These are phyloP conservation scores for Populus nigra DNA, from an alignment of 345 rosid species.

Conservation along the genomic window DNA sequence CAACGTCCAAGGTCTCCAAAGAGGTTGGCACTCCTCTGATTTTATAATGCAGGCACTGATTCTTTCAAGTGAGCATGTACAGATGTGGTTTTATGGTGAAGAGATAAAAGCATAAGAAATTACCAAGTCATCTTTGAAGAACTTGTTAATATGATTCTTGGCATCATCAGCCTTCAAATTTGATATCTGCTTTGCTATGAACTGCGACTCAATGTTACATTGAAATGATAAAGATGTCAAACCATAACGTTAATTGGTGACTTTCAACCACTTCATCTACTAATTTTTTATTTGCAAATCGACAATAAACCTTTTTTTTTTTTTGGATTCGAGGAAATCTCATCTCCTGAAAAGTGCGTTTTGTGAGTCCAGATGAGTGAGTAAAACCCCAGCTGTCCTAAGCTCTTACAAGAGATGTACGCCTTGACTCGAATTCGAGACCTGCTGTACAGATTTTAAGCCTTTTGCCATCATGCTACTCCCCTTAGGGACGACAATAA, in stretches of 20 bases:
- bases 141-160: neutral
- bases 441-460: no score
- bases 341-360: no score
- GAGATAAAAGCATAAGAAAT: no score
- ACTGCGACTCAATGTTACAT: neutral
- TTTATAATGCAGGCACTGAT: neutral
- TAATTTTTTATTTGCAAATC: constrained; percentile 10
- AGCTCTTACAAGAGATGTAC: no score
- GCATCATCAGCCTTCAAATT: neutral
- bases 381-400: no score
- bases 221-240: neutral
- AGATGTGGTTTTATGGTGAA: neutral
- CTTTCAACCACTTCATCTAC: neutral
- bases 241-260: constrained; percentile 1
- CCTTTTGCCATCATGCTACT: no score
- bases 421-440: no score
- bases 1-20: neutral
- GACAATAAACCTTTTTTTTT: neutral
- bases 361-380: no score
- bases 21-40: neutral
- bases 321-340: no score
- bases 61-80: neutral
- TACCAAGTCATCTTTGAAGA: neutral
- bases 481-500: no score
- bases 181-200: neutral